Base-by-base conservation (phyloP, 2,329 filamentous ascomycete species). In the Drechslera avenae region DNA sequence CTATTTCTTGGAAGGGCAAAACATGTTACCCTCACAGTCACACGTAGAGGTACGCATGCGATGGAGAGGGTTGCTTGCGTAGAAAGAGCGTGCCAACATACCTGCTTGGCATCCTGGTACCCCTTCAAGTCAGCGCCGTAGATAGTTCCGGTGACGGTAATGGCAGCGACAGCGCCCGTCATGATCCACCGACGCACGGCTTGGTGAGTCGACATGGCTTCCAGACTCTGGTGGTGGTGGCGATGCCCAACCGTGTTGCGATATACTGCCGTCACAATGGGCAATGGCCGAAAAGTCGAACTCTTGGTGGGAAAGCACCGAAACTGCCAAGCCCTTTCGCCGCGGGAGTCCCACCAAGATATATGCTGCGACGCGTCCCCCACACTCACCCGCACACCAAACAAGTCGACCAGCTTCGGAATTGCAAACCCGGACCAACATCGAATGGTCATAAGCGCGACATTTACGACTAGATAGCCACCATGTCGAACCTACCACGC, bases 71-170 rank as follows among this genome's bases (percentile, higher is more conserved):
- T 9, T 14, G 13, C 10, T 17, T 31, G 12, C 23, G 6, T 9
- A 12, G 9, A 16, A 8, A 14, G 16, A n/a, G 14, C 26, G 5
- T 12, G 23, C 8, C 6, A 39, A 59, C 69, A 35, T 71, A 85
- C 83, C 75, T 83, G 69, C 46, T 76, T 75, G 31, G 74, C 68
- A 41, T 86, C 79, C 55, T 78, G 74, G 26, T 78, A 70, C 3
- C 76, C 79, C 66, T 85, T 86, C 52, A 86, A 57, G 5, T 79
- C 78, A 16, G 85, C 84, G 18, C 85, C 85, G 60, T 85, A 86
- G 54, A 81, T 76, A 4, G 82, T 78, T 43, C 84, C 84, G 1
- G 78, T 79, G 5, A 80, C 79, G 1, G 83, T 85, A 39, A 85
- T 78, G 13, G 80, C 78, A 8, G 81, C 77, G 14, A 86, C 77